Base-by-base conservation (phyloP, 495 filamentous ascomycete species). In the Podospora australis region DNA sequence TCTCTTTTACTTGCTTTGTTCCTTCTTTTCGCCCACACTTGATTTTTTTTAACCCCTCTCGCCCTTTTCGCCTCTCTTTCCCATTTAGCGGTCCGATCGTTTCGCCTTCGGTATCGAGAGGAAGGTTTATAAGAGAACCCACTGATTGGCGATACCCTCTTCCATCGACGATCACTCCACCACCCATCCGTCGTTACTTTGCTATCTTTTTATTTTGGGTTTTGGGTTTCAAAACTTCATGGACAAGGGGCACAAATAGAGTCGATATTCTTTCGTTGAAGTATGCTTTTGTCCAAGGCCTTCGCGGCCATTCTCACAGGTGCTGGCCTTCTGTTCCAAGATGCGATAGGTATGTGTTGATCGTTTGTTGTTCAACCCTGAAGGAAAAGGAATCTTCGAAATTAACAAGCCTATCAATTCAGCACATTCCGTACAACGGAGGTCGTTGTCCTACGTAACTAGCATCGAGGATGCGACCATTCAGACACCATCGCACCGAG, bases 341-440 rank as follows among this genome's bases (percentile, higher is more conserved):
- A 59, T 35, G 46, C 59, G 23, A 58, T 55, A 48, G 65, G 63
- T 68, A 60, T 45, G 59, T 36, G 1, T 19, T 34, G 14, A 8
- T 2, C 19, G 13, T 14, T 28, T 43, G 2, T 16, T 13, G 28
- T 24, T 32, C 46, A n/a, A 20, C n/a, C n/a, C n/a, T n/a, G n/a
- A n/a, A n/a, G n/a, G n/a, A n/a, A n/a, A n/a, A n/a, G n/a, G n/a
- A n/a, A n/a, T n/a, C n/a, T n/a, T n/a, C n/a, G n/a, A n/a, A n/a
- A 29, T 56, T 56, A 29, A 56, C 46, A 39, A 2, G 23, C 28
- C 14, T 1, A 42, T n/a, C 22, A 32, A 36, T 47, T 40, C 32
- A 70, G 88, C 84, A 46, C 81, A 86, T 59, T 96, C 91, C 2
- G 73, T 79, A 50, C 78, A 80, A 41, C 77, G 90, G 49, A 83